phyloP scores from a whole-genome alignment of 225 moss, liverwort and hornwort genomes.

The Thuidium tamariscinum region DNA sequence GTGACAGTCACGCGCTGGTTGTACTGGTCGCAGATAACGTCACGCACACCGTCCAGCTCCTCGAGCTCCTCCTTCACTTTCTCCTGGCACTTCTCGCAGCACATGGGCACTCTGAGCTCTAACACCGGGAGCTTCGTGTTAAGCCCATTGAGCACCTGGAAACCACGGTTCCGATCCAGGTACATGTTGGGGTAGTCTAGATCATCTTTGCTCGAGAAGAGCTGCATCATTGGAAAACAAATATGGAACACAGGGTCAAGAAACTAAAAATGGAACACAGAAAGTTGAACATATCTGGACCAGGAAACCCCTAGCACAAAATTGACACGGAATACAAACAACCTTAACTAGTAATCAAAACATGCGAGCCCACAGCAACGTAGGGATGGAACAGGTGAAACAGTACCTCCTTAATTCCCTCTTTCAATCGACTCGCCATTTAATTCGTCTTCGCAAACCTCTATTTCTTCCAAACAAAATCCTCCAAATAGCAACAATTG shows the following conservation, averaged over 20 bases:
- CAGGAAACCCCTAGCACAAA: neutral
- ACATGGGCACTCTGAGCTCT: slow-evolving; percentile 32
- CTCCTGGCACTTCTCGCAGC: slow-evolving; percentile 41
- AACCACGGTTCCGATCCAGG: neutral
- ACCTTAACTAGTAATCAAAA: neutral
- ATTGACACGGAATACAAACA: neutral
- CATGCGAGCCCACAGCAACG: neutral
- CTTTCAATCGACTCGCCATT: slow-evolving; percentile 21
- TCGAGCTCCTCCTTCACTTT: slow-evolving; percentile 30
- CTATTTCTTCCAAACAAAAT: neutral
- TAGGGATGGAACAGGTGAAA: neutral
- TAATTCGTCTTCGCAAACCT: neutral
- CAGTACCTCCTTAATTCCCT: slow-evolving; percentile 13
- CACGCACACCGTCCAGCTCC: slow-evolving; percentile 11
- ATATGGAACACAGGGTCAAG: neutral
- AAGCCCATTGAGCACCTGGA: neutral
- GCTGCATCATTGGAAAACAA: neutral
- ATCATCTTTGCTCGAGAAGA: slow-evolving; percentile 24
- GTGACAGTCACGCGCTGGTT: slow-evolving; percentile 37
- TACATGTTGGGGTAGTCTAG: slow-evolving; percentile 1
- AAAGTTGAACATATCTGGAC: too few relatives aligned
- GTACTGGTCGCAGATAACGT: slow-evolving; percentile 29
- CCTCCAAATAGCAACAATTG: neutral
- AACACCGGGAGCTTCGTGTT: slow-evolving; percentile 1
- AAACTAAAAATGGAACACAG: neutral